phyloP scores from a whole-genome alignment of 1,139 yeast genomes.

The Candida tropicalis region DNA sequence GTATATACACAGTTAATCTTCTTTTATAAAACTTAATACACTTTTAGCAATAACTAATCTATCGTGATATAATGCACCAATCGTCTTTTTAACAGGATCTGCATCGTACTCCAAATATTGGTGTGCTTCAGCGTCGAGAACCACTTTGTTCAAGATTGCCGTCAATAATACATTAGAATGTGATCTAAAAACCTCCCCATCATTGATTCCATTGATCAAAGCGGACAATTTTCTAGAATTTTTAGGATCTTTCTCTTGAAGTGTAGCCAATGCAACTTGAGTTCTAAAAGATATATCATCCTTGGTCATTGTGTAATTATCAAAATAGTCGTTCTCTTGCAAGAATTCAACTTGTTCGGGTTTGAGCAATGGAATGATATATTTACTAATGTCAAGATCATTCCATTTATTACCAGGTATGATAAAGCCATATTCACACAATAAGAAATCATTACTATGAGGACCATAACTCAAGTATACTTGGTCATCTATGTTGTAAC shows the following conservation, averaged over 20 bases:
- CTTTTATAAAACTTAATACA: slow-evolving; percentile 3
- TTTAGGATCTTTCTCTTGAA: slow-evolving; percentile 47
- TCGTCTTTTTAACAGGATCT: slow-evolving; percentile 21
- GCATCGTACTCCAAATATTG: slow-evolving; percentile 20
- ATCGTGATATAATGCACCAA: slow-evolving; percentile 28
- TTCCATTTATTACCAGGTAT: slow-evolving; percentile 66
- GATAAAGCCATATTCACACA: slow-evolving; percentile 86
- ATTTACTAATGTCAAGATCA: slow-evolving; percentile 60
- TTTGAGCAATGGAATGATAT: slow-evolving; percentile 39
- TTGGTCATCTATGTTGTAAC: slow-evolving; percentile 54
- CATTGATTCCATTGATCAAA: slow-evolving; percentile 42
- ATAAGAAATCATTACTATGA: slow-evolving; percentile 77
- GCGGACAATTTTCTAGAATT: slow-evolving; percentile 33
- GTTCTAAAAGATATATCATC: slow-evolving; percentile 69
- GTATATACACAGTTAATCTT: background rate
- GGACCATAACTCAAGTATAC: slow-evolving; percentile 81
- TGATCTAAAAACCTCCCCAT: slow-evolving; percentile 43
- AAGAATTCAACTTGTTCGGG: slow-evolving; percentile 48
- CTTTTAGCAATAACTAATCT: slow-evolving; percentile 25
- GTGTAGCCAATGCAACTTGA: slow-evolving; percentile 69
- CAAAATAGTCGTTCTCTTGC: slow-evolving; percentile 57
- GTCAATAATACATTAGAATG: slow-evolving; percentile 31
- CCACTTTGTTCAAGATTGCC: slow-evolving; percentile 34
- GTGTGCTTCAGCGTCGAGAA: slow-evolving; percentile 23
- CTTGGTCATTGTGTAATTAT: slow-evolving; percentile 66